These are phyloP conservation scores for Penicillium argentinense DNA, from an alignment of 495 filamentous ascomycete genomes.

Conservation along the genomic window DNA sequence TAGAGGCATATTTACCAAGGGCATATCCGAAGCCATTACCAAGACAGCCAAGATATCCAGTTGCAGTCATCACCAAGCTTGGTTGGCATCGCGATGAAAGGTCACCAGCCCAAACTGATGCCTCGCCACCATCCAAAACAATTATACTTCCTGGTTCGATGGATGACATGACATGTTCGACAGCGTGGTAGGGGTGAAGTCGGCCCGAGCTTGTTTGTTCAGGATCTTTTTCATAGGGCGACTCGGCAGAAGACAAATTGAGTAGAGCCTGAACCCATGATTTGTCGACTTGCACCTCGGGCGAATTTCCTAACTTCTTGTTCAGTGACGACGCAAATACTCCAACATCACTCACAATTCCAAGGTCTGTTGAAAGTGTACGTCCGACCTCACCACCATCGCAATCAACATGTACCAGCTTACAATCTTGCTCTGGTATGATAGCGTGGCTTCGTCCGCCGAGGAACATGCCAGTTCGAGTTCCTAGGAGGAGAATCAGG, in stretches of 20 bases:
- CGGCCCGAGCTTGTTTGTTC: slow-evolving; percentile 10
- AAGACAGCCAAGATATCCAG: slow-evolving; percentile 25
- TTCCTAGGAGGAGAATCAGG: slow-evolving; percentile 25
- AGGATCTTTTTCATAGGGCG: slow-evolving; percentile 21
- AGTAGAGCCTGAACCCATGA: slow-evolving; percentile 19
- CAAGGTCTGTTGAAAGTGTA: slow-evolving; percentile 21
- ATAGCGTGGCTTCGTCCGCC: slow-evolving; percentile 24
- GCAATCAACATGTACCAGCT: slow-evolving; percentile 26
- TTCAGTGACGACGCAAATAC: slow-evolving; percentile 19
- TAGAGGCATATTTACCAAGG: no score
- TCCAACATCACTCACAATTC: slow-evolving; percentile 24
- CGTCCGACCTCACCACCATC: slow-evolving; percentile 28
- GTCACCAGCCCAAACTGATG: slow-evolving; percentile 19
- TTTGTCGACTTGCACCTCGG: slow-evolving; percentile 6
- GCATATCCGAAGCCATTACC: slow-evolving; percentile 30
- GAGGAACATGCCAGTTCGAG: slow-evolving; percentile 31
- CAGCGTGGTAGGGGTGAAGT: slow-evolving; percentile 29
- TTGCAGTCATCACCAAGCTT: slow-evolving; percentile 18
- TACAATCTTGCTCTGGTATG: slow-evolving; percentile 23
- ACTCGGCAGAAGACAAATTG: slow-evolving; percentile 8
- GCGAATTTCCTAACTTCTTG: neutral
- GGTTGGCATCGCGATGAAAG: slow-evolving; percentile 10
- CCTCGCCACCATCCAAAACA: slow-evolving; percentile 29
- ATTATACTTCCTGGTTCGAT: slow-evolving; percentile 26
- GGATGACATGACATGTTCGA: slow-evolving; percentile 19